Evolutionary conservation across 495 filamentous ascomycete genomes (phyloP).

Genomic region (Bacidia gigantensis): DNA sequence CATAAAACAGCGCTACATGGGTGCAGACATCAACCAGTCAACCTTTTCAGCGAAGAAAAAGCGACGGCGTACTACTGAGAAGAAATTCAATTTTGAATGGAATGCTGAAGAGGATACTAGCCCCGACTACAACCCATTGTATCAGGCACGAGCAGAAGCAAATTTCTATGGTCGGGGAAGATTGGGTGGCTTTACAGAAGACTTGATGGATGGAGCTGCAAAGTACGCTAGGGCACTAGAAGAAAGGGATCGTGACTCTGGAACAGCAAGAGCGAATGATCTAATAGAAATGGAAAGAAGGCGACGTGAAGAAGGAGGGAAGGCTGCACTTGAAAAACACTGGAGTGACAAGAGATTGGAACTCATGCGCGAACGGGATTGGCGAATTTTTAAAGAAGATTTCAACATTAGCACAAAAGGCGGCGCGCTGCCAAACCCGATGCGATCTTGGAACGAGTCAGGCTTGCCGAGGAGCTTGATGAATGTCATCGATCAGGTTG

Average conservation of each 20-base stretch:
- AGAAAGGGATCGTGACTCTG: slow-evolving; percentile 67
- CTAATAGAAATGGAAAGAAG: slow-evolving; percentile 81
- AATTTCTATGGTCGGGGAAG: slow-evolving; percentile 71
- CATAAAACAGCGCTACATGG: slow-evolving; percentile 81
- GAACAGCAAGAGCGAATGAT: slow-evolving; percentile 59
- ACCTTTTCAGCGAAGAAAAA: slow-evolving; percentile 97
- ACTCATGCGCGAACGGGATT: slow-evolving; percentile 95
- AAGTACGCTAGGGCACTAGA: slow-evolving; percentile 65
- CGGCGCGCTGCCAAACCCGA: slow-evolving; percentile 84
- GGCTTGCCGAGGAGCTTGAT: slow-evolving; percentile 65
- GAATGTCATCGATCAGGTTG: slow-evolving; percentile 70
- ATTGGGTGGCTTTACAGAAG: slow-evolving; percentile 72
- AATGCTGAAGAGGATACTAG: slow-evolving; percentile 93
- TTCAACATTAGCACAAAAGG: slow-evolving; percentile 93
- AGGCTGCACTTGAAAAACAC: slow-evolving; percentile 68
- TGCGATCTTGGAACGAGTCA: slow-evolving; percentile 91
- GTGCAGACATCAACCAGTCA: slow-evolving; percentile 70
- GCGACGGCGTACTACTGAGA: slow-evolving; percentile 78
- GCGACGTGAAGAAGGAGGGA: slow-evolving; percentile 59
- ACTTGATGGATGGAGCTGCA: slow-evolving; percentile 53
- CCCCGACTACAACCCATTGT: slow-evolving; percentile 76
- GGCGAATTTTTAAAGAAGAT: slow-evolving; percentile 99
- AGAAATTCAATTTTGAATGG: slow-evolving; percentile 99
- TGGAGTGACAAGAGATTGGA: slow-evolving; percentile 96
- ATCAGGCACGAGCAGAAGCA: slow-evolving; percentile 56